Evolutionary conservation across 164 flowering plant species (phyloP).

Genomic region (Euptelea pleiosperma): DNA sequence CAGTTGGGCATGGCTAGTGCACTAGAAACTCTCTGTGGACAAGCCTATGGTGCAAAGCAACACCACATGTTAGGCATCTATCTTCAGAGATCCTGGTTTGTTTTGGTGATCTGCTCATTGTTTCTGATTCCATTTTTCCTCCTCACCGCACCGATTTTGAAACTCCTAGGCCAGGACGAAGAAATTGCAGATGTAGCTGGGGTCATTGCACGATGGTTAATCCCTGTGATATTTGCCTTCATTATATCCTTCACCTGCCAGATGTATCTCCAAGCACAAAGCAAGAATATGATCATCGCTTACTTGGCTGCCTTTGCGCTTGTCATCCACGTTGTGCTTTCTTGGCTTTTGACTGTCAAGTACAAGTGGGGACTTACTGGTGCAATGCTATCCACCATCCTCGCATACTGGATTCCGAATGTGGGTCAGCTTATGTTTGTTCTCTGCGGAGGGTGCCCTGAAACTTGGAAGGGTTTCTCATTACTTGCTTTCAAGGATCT

Average conservation of each 20-base stretch:
- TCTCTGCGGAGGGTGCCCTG: conserved; percentile 39
- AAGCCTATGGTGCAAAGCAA: conserved; percentile 56
- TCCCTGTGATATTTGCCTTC: conserved; percentile 36
- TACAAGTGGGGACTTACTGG: conserved; percentile 37
- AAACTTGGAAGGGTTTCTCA: conserved; percentile 65
- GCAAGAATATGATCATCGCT: conserved; percentile 44
- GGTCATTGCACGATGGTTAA: conserved; percentile 30
- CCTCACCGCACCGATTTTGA: conserved; percentile 37
- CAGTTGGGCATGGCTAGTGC: conserved; percentile 74
- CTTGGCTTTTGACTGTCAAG: conserved; percentile 41
- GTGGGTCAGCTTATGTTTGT: conserved; percentile 36
- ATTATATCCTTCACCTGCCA: conserved; percentile 40
- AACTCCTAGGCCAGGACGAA: conserved; percentile 37
- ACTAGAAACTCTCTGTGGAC: conserved; percentile 66
- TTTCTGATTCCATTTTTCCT: conserved; percentile 43
- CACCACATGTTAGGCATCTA: conserved; percentile 61
- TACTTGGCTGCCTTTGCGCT: conserved; percentile 40
- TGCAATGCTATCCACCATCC: conserved; percentile 33
- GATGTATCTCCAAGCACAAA: conserved; percentile 52
- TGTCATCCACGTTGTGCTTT: conserved; percentile 33
- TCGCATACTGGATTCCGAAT: conserved; percentile 46
- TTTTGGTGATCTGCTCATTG: conserved; percentile 18
- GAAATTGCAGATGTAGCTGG: conserved; percentile 36
- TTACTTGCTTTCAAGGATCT: conserved; percentile 46
- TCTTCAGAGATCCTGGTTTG: conserved; percentile 64